Conservation (phyloP, 106 monocot species). For the Dioscorea alata region DNA sequence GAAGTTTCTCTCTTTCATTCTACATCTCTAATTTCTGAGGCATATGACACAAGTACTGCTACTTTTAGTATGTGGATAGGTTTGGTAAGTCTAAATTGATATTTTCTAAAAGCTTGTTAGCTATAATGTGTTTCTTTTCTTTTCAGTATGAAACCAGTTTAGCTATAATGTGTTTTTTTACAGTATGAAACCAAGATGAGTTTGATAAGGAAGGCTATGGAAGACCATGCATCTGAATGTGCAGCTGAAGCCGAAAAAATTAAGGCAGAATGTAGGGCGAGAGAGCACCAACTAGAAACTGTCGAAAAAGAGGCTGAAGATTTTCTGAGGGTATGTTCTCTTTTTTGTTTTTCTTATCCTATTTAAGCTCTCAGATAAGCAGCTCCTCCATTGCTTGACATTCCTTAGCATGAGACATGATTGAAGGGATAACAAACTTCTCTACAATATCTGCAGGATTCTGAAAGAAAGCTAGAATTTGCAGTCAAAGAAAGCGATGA, state of each 20-base stretch:
- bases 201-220: conserved; percentile 48
- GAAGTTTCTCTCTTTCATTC: no score
- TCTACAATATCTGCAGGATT: conserved; percentile 27
- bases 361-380: neutral
- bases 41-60: no score
- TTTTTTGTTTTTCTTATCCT: neutral
- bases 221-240: conserved; percentile 43
- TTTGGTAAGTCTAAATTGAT: no score
- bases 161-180: neutral
- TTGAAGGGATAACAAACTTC: no score
- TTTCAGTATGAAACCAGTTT: conserved; percentile 36
- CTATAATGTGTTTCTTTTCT: neutral
- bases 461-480: conserved; percentile 39
- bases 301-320: conserved; percentile 62
- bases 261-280: conserved; percentile 19
- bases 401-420: neutral
- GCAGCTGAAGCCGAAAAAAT: conserved; percentile 39
- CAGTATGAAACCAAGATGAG: conserved; percentile 37
- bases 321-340: conserved; percentile 42
- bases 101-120: no score
- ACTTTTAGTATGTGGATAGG: no score
- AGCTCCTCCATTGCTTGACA: neutral
- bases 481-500: conserved; percentile 31
- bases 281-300: conserved; percentile 32
- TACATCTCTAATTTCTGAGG: no score